Percentiles rank a stretch among this genome's conserved stretches.
Conservation (phyloP, 2,329 filamentous ascomycete genomes). For the Microcyclospora pomicola region DNA sequence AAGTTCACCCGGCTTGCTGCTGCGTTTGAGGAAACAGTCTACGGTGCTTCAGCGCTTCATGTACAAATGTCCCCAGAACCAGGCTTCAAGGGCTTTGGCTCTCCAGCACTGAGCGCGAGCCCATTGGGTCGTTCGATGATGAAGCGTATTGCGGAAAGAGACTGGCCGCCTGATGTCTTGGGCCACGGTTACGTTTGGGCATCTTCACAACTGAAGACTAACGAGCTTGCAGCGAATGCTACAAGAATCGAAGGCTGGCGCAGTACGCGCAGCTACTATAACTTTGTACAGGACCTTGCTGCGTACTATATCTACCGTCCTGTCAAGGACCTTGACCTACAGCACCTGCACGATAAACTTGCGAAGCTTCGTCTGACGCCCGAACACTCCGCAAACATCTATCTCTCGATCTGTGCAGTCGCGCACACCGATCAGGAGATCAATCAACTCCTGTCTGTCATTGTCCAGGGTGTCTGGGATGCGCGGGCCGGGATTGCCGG, state of each 20-base stretch:
- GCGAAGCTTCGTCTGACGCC: conserved; percentile 67
- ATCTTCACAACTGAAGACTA: conserved; percentile 64
- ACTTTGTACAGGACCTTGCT: conserved; percentile 51
- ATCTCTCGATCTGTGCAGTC: conserved; percentile 62
- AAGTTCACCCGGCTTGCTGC: conserved; percentile 88
- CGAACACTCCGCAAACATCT: conserved; percentile 67
- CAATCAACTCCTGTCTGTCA: conserved; percentile 37
- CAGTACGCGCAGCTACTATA: conserved; percentile 88
- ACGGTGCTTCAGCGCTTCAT: conserved; percentile 79
- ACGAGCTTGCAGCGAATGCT: conserved; percentile 81
- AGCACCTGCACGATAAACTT: conserved; percentile 85
- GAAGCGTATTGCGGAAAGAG: conserved; percentile 20
- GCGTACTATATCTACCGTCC: conserved; percentile 31
- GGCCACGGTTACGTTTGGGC: conserved; percentile 95
- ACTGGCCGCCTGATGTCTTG: conserved; percentile 17
- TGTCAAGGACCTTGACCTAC: conserved; percentile 69
- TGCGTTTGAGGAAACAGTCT: conserved; percentile 90
- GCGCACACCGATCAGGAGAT: conserved; percentile 58
- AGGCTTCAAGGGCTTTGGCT: not conserved
- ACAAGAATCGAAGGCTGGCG: conserved; percentile 94
- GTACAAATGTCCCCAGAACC: conserved; percentile 33
- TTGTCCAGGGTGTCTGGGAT: conserved; percentile 19
- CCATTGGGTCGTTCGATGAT: conserved; percentile 1
- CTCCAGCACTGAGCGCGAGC: conserved; percentile 5
- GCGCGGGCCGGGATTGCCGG: conserved; percentile 6